phyloP scores from a whole-genome alignment of 2,329 filamentous ascomycete species.

The Acephala macrosclerotiorum region DNA sequence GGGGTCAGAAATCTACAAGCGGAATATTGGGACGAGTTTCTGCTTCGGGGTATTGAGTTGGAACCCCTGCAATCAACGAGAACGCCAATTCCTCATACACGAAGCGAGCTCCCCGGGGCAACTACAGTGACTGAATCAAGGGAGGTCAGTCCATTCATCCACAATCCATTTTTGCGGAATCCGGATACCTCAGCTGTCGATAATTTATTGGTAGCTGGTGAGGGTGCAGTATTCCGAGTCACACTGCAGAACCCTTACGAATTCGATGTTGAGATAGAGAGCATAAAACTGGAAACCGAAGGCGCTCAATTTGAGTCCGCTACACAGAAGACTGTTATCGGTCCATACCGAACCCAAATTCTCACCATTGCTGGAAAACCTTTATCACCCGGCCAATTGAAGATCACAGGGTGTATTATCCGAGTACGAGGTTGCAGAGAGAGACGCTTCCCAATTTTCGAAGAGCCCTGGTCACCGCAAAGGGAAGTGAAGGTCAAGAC shows the following conservation, averaged over 20 bases:
- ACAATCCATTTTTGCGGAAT: constrained; percentile 87
- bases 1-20: constrained; percentile 75
- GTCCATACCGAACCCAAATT: constrained; percentile 83
- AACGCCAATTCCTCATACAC: constrained; percentile 70
- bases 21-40: constrained; percentile 97
- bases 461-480: constrained; percentile 75
- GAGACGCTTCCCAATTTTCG: constrained; percentile 84
- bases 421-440: constrained; percentile 84
- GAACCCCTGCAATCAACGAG: constrained; percentile 66
- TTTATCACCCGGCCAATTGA: constrained; percentile 70
- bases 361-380: constrained; percentile 76
- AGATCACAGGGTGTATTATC: constrained; percentile 79
- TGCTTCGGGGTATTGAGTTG: constrained; percentile 79
- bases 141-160: constrained; percentile 82
- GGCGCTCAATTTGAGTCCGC: constrained; percentile 76
- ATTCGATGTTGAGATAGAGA: constrained; percentile 89
- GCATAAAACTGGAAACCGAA: constrained; percentile 75
- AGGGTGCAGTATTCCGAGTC: constrained; percentile 79
- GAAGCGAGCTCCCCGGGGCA: constrained; percentile 55
- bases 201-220: constrained; percentile 78
- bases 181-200: constrained; percentile 65
- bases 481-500: constrained; percentile 78
- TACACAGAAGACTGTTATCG: constrained; percentile 71
- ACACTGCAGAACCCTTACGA: constrained; percentile 95
- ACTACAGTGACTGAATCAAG: constrained; percentile 49